These are phyloP conservation scores for Lablab purpureus DNA, from an alignment of 306 rosid species.

Conservation along the genomic window DNA sequence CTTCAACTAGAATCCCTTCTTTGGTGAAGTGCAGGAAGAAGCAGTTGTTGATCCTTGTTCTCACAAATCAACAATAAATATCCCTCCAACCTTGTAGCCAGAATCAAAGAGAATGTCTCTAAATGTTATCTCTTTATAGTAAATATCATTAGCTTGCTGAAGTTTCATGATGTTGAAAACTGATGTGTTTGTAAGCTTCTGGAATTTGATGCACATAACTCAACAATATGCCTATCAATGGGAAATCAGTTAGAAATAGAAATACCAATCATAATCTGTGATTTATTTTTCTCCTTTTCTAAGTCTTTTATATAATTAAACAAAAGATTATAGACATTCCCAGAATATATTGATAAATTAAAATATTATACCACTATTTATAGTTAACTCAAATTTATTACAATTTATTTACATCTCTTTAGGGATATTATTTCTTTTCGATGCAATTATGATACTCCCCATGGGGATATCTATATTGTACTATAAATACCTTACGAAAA, in stretches of 20 bases:
- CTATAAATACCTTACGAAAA: too few species aligned
- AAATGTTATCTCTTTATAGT: slow-evolving; percentile 76
- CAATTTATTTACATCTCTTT: too few species aligned
- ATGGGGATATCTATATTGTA: too few species aligned
- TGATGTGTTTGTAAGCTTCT: not conserved
- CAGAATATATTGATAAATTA: too few species aligned
- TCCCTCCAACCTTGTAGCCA: slow-evolving; percentile 62
- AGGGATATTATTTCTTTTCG: too few species aligned
- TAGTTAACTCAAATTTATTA: too few species aligned
- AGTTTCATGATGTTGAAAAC: slow-evolving; percentile 10
- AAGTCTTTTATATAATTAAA: too few species aligned
- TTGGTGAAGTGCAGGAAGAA: slow-evolving; percentile 74
- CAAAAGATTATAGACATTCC: too few species aligned
- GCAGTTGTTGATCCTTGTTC: slow-evolving; percentile 65
- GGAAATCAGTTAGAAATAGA: slow-evolving; percentile 57
- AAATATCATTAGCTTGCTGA: slow-evolving; percentile 43
- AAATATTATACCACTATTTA: too few species aligned
- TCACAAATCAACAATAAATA: slow-evolving; percentile 54
- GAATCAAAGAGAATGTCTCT: slow-evolving; percentile 71
- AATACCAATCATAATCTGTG: too few species aligned
- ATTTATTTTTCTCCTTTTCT: too few species aligned
- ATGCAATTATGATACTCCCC: too few species aligned
- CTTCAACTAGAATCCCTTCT: slow-evolving; percentile 59
- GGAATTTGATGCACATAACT: slow-evolving; percentile 56
- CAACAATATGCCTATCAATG: slow-evolving; percentile 56